Evolutionary conservation across 1,284 basidiomycete genomes (phyloP), one percentile per base, ranked within the genome.

Genomic region (Vanrija sp.): DNA sequence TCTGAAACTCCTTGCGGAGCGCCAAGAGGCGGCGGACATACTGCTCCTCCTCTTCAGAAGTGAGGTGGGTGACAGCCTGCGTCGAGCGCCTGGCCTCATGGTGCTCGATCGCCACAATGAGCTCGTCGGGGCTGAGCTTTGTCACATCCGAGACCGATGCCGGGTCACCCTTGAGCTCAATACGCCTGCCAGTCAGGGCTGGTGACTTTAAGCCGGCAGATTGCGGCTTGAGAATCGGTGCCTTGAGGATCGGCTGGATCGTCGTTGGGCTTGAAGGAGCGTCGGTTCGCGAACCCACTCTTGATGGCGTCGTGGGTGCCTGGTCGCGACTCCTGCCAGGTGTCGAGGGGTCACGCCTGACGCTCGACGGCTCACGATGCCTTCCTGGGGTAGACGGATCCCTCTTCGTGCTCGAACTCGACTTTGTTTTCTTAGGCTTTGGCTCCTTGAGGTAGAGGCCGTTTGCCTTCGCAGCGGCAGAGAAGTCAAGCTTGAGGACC

Each of bases 41-140:
- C n/a, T 70, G 69, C 60, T 80, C 79, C 58, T 80, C 79, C 14
- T 77, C 73, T 46, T 78, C 76, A 4, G 73, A 63, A 18, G 68
- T 71, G 6, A 64, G 53, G 42, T 69, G 65, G 16, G 72, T 75
- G 18, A 78, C 68, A 47, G 73, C 69, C 16, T 75, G 63, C 15
- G 65, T 68, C 39, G 71, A 65, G 38, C 75, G 69, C 44, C 68
- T 65, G 24, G 67, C 64, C 27, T 75, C 71, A 49, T 79, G 77
- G 3, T 66, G 64, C 59, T 79, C 78, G 45, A 79, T 64, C 4
- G 78, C 75, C 3, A 68, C 59, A 3, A 80, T 60, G 8, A 79
- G 66, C 53, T 77, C 72, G 47, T 79, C 77, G 36, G 78, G 63
- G 14, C 73, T 65, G 47, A 80, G 68, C 45, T 76, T 74, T 10